These are phyloP conservation scores for Leccinum solheimii DNA, from an alignment of 1,284 basidiomycete species.

Conservation along the genomic window DNA sequence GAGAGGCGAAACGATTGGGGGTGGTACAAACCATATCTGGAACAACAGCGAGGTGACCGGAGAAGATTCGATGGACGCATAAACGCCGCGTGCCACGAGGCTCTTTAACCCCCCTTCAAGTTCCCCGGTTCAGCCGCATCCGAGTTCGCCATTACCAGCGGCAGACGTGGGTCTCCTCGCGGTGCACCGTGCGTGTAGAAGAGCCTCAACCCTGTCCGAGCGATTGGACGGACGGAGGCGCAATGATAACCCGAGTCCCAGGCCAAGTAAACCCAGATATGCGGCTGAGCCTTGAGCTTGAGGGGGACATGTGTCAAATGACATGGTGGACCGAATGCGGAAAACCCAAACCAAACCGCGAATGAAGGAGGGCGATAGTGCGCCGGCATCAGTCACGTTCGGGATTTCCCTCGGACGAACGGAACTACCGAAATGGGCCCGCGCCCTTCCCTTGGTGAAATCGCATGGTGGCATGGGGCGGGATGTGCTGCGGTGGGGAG, in stretches of 20 bases:
- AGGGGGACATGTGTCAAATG: slow-evolving; percentile 2
- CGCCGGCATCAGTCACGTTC: slow-evolving; percentile 4
- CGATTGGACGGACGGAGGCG: not conserved
- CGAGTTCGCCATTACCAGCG: not conserved
- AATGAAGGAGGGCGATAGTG: slow-evolving; percentile 16
- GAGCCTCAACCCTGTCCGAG: not conserved
- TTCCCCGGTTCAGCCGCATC: not conserved
- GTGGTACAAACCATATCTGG: slow-evolving; percentile 1
- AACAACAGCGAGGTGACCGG: not conserved
- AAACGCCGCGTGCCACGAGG: slow-evolving; percentile 11
- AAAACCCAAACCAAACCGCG: slow-evolving; percentile 7
- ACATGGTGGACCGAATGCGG: slow-evolving; percentile 16
- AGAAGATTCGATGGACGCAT: not conserved
- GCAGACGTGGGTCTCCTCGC: not conserved
- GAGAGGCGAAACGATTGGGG: not conserved
- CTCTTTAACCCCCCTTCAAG: not conserved
- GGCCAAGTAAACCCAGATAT: not conserved
- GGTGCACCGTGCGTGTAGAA: not conserved
- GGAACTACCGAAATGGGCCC: not conserved
- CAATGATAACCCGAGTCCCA: not conserved
- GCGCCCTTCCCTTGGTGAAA: not conserved
- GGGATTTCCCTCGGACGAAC: slow-evolving; percentile 17
- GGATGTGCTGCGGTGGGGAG: not conserved
- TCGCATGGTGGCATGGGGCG: not conserved
- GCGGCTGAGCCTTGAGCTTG: not conserved